A percentile compares a stretch with the other conserved stretches of the same genome.
Evolutionary conservation across 345 rosid species (phyloP).

Genomic region (Rhizophora apiculata): DNA sequence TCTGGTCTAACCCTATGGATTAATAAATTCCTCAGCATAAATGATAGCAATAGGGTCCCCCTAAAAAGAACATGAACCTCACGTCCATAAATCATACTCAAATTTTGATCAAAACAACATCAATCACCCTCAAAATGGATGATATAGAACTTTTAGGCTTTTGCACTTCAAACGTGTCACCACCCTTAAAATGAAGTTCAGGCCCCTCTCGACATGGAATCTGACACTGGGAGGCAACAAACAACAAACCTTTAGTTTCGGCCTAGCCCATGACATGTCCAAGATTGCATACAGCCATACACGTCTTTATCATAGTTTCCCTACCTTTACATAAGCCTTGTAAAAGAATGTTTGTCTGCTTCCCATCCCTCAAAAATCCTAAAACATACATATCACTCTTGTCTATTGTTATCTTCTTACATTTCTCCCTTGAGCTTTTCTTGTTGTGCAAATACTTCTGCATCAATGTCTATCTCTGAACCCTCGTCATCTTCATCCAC

Average conservation of each 20-base stretch:
- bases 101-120: background rate
- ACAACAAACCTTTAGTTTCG: background rate
- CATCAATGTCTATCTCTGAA: conserved; percentile 9
- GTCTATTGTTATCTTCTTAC: background rate
- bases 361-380: conserved; percentile 8
- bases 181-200: conserved; percentile 5
- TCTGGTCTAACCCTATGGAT: background rate
- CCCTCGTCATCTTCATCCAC: conserved; percentile 33
- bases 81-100: background rate
- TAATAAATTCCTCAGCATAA: background rate
- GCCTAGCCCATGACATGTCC: conserved; percentile 26
- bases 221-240: conserved; percentile 6
- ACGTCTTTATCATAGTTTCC: conserved; percentile 39
- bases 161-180: background rate
- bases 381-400: background rate
- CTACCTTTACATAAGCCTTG: conserved; percentile 10
- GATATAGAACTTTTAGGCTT: background rate
- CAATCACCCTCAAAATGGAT: background rate
- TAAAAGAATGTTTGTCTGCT: conserved; percentile 8
- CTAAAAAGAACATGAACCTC: conserved; percentile 6
- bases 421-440: background rate
- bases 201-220: background rate
- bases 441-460: background rate
- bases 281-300: conserved; percentile 43
- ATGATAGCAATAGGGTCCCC: conserved; percentile 15